Conservation (phyloP, 441 rosid genomes). For the Pelargonium cotyledonis region DNA sequence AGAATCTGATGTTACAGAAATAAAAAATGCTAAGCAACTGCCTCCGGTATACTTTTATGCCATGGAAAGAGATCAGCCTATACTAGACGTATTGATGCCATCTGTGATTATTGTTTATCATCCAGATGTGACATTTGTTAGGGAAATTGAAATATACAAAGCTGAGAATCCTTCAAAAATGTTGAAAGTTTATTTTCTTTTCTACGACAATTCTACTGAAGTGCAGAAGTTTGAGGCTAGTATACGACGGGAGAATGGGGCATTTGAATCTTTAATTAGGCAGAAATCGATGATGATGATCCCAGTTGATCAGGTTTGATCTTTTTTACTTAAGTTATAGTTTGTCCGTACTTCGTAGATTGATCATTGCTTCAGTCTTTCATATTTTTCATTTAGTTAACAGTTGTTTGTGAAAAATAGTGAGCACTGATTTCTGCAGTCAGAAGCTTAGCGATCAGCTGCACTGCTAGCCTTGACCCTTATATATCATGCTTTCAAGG, state of each 20-base stretch:
- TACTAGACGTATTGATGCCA: slow-evolving; percentile 75
- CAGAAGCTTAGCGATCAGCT: not conserved
- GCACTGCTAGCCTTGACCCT: not conserved
- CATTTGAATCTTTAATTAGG: slow-evolving; percentile 89
- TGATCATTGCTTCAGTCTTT: not conserved
- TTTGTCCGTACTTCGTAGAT: not conserved
- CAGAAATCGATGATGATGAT: slow-evolving; percentile 95
- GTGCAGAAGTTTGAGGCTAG: slow-evolving; percentile 93
- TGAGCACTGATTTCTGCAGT: not conserved
- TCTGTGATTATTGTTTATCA: slow-evolving; percentile 76
- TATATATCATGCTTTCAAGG: not conserved
- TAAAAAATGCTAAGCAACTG: slow-evolving; percentile 33
- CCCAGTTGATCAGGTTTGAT: slow-evolving; percentile 79
- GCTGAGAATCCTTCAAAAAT: slow-evolving; percentile 70
- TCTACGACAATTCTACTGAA: slow-evolving; percentile 89
- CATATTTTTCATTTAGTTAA: not conserved
- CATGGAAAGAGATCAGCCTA: slow-evolving; percentile 68
- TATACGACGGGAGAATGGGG: slow-evolving; percentile 84
- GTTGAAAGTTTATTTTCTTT: slow-evolving; percentile 81
- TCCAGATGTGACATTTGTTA: slow-evolving; percentile 76
- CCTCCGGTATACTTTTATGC: slow-evolving; percentile 77
- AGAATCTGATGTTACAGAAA: slow-evolving; percentile 19
- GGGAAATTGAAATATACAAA: slow-evolving; percentile 91
- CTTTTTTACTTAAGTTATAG: slow-evolving; percentile 10
- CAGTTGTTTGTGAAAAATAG: not conserved